phyloP scores from a whole-genome alignment of 1,284 basidiomycete species.

The Grifola frondosa region DNA sequence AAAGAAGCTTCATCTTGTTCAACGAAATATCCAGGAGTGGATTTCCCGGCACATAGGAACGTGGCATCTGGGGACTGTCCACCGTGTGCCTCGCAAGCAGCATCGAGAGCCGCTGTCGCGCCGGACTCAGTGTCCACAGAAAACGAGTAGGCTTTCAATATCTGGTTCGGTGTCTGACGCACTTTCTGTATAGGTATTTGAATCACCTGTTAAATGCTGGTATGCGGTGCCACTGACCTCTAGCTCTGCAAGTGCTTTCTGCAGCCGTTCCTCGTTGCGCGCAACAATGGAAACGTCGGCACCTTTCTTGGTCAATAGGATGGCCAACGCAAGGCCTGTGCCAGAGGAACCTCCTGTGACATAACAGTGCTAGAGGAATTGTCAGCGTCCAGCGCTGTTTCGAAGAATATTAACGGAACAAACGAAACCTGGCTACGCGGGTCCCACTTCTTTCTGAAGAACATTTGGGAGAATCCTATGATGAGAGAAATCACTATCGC shows the following conservation, averaged over 20 bases:
- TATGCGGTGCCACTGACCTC: constrained; percentile 46
- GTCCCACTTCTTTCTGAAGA: constrained; percentile 27
- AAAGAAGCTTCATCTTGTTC: constrained; percentile 65
- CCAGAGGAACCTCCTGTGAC: constrained; percentile 83
- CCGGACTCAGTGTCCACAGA: constrained; percentile 51
- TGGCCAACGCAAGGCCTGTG: constrained; percentile 73
- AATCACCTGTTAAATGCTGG: neutral
- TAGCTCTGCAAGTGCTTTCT: constrained; percentile 56
- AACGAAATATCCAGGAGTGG: constrained; percentile 72
- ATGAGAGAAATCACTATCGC: too few species aligned
- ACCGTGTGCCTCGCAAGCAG: constrained; percentile 53
- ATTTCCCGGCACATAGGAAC: constrained; percentile 76
- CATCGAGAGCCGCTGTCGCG: constrained; percentile 58
- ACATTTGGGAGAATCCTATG: constrained; percentile 5
- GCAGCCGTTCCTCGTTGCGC: constrained; percentile 60
- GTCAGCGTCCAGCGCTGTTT: neutral
- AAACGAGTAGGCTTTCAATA: constrained; percentile 61
- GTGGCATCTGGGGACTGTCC: constrained; percentile 69
- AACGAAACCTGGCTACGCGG: constrained; percentile 29
- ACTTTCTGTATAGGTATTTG: constrained; percentile 41
- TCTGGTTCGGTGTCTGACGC: constrained; percentile 54
- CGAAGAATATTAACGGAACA: neutral
- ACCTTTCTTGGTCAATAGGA: constrained; percentile 66
- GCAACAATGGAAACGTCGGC: constrained; percentile 85
- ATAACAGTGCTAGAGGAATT: constrained; percentile 58